Percentiles rank a stretch among this genome's conserved stretches.
Conservation (phyloP, 1,139 yeast genomes). For the Suhomyces yuchorum region DNA sequence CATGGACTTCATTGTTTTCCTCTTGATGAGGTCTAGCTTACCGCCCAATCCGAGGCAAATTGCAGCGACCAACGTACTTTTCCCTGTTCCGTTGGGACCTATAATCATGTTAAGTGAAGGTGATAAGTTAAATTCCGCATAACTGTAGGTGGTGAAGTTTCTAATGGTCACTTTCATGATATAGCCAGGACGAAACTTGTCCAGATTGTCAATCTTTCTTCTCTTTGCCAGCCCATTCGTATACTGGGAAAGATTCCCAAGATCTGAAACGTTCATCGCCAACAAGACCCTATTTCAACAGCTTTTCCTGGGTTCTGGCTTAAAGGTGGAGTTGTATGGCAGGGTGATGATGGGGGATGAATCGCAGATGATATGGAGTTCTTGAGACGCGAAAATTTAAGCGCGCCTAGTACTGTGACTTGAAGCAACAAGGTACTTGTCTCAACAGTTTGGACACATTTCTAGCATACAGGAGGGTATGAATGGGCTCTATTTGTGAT, state of each 20-base stretch:
- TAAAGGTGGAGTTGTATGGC: not conserved
- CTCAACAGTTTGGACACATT: no score
- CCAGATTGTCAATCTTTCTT: constrained; percentile 6
- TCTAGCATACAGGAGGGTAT: no score
- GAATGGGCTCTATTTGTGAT: no score
- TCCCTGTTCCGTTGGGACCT: constrained; percentile 98
- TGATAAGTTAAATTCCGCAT: constrained; percentile 76
- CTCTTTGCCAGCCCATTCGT: constrained; percentile 7
- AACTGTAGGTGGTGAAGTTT: constrained; percentile 82
- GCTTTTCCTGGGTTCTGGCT: not conserved
- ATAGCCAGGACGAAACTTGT: constrained; percentile 56
- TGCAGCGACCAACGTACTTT: constrained; percentile 91
- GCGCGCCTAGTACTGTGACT: no score
- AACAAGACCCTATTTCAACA: not conserved
- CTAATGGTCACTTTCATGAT: constrained; percentile 64
- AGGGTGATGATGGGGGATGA: not conserved
- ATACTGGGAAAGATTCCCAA: constrained; percentile 12
- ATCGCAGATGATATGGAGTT: not conserved
- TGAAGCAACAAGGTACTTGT: no score
- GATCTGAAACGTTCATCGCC: constrained; percentile 9
- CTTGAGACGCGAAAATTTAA: not conserved
- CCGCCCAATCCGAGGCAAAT: constrained; percentile 91
- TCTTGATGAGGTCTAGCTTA: constrained; percentile 73
- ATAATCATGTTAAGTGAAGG: constrained; percentile 90
- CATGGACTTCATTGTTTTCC: constrained; percentile 72